Conservation (phyloP, 257 asterid species). For the Solanum peruvianum region DNA sequence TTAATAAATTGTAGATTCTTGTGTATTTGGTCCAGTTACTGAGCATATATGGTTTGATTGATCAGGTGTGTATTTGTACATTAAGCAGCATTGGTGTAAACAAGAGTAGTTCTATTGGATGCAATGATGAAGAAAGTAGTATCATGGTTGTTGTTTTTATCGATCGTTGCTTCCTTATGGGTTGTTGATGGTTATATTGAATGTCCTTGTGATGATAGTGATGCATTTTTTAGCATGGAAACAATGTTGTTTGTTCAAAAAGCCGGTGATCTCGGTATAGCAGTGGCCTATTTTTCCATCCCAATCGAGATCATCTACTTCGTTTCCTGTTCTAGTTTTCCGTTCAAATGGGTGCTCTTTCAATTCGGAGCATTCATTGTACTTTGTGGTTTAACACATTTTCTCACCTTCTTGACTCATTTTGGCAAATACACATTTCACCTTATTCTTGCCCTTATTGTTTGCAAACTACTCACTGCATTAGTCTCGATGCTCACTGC, state of each 20-base stretch:
- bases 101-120: conserved; percentile 14
- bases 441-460: conserved; percentile 69
- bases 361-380: conserved; percentile 80
- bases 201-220: conserved; percentile 75
- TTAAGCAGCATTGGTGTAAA: conserved; percentile 6
- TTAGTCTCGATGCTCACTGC: conserved; percentile 83
- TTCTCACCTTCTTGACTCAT: conserved; percentile 83
- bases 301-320: conserved; percentile 92
- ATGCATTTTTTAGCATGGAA: conserved; percentile 58
- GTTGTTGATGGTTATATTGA: conserved; percentile 39
- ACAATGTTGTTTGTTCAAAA: conserved; percentile 57
- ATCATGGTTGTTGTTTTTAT: conserved; percentile 32
- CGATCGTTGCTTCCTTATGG: conserved; percentile 17
- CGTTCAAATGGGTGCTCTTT: conserved; percentile 88
- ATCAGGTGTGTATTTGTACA: not conserved
- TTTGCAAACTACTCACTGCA: conserved; percentile 78
- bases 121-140: conserved; percentile 53
- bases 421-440: conserved; percentile 82
- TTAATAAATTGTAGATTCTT: not conserved
- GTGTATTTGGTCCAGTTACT: not conserved
- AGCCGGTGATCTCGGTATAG: conserved; percentile 77
- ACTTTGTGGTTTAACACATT: conserved; percentile 94
- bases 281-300: conserved; percentile 90
- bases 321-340: conserved; percentile 65
- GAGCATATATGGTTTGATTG: conserved; percentile 7